phyloP scores from a whole-genome alignment of 805 yeast genomes.

The Saturnispora dispora region DNA sequence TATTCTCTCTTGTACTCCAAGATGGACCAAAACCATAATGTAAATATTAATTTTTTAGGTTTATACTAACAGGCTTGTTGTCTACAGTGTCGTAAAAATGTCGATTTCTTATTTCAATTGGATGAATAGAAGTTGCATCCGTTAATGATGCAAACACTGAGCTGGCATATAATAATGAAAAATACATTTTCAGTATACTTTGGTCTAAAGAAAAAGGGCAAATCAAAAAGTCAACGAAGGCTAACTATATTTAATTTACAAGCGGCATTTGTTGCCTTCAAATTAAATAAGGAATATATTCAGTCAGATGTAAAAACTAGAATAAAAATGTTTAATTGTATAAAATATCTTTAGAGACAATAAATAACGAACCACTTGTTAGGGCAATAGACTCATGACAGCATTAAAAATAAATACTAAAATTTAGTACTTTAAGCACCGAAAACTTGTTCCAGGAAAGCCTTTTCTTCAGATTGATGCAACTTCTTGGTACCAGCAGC shows the following conservation, averaged over 20 bases:
- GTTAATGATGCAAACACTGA: background rate
- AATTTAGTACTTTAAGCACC: slow-evolving; percentile 7
- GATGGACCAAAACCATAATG: no score
- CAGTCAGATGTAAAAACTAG: background rate
- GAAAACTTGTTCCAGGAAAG: slow-evolving; percentile 75
- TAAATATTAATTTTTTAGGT: background rate
- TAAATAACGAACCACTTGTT: background rate
- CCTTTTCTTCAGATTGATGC: slow-evolving; percentile 84
- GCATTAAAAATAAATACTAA: background rate
- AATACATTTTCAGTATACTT: background rate
- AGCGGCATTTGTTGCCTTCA: background rate
- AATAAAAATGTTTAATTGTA: background rate
- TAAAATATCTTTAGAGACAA: background rate
- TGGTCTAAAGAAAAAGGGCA: background rate
- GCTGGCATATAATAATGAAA: background rate
- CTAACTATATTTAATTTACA: background rate
- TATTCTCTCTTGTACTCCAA: slow-evolving; percentile 10
- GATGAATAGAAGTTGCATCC: slow-evolving; percentile 30
- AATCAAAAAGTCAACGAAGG: background rate
- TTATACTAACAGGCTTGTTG: slow-evolving; percentile 49
- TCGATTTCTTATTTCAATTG: slow-evolving; percentile 59
- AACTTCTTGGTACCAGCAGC: slow-evolving; percentile 93
- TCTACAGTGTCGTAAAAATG: slow-evolving; percentile 73
- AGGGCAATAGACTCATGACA: background rate
- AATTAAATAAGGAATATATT: background rate